Evolutionary conservation across 2,329 filamentous ascomycete species (phyloP).

Genomic region (Xylariales sp.): DNA sequence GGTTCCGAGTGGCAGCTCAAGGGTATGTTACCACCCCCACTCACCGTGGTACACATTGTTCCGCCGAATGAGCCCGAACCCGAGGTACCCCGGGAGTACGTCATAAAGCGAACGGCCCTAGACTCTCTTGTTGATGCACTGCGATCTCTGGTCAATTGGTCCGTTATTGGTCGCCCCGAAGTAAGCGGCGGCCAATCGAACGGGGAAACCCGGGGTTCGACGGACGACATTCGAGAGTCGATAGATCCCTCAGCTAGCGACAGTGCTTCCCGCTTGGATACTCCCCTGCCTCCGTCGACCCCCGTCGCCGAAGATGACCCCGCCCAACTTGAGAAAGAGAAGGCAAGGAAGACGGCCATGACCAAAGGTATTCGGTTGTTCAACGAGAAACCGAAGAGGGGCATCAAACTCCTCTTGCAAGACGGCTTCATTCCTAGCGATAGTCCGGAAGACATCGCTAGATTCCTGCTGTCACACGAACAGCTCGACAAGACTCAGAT

Average conservation of each 20-base stretch:
- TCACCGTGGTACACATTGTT: conserved; percentile 73
- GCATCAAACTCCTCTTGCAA: conserved; percentile 76
- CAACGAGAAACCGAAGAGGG: conserved; percentile 96
- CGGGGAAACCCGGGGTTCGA: conserved; percentile 48
- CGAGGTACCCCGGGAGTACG: conserved; percentile 81
- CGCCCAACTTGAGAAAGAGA: conserved; percentile 88
- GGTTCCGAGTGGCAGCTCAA: conserved; percentile 79
- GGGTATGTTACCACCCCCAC: conserved; percentile 77
- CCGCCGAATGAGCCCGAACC: conserved; percentile 56
- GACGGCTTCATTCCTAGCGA: conserved; percentile 85
- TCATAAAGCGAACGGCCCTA: conserved; percentile 83
- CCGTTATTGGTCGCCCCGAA: conserved; percentile 60
- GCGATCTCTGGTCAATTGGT: conserved; percentile 90
- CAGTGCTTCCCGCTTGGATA: conserved; percentile 57
- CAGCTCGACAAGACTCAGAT: conserved; percentile 86
- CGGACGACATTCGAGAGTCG: conserved; percentile 60
- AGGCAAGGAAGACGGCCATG: conserved; percentile 87
- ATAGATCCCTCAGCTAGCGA: conserved; percentile 66
- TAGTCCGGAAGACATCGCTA: conserved; percentile 74
- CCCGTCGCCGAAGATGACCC: conserved; percentile 82
- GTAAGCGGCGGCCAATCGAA: conserved; percentile 44
- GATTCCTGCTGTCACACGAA: conserved; percentile 76
- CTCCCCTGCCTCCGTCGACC: conserved; percentile 57
- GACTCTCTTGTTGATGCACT: conserved; percentile 86
- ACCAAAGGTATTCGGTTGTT: conserved; percentile 86